Conservation (phyloP, 2,329 filamentous ascomycete genomes). For the Colletotrichum cereale region DNA sequence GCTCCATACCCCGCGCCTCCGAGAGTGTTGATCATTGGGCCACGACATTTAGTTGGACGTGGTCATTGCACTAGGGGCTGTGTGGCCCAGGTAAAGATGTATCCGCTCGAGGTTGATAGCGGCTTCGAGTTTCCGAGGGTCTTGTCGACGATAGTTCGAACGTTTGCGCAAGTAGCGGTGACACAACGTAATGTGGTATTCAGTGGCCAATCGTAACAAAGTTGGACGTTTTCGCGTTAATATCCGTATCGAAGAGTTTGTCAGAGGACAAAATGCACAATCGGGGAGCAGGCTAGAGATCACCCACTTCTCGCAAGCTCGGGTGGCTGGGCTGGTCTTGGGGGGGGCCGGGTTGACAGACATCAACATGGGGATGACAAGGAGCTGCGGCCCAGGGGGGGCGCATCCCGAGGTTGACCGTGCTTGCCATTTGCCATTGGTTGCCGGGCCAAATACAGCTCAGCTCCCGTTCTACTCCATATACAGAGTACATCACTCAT, state of each 20-base stretch:
- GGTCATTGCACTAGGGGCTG: slow-evolving; percentile 38
- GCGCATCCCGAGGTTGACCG: slow-evolving; percentile 39
- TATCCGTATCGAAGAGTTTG: neutral
- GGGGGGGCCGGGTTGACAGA: slow-evolving; percentile 14
- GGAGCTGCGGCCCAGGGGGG: slow-evolving; percentile 32
- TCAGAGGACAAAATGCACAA: slow-evolving; percentile 14
- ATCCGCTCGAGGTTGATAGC: slow-evolving; percentile 4
- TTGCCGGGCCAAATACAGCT: slow-evolving; percentile 39
- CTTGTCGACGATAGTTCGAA: neutral
- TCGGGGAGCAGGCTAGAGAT: slow-evolving; percentile 24
- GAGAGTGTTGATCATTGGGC: slow-evolving; percentile 72
- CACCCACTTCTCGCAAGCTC: slow-evolving; percentile 36
- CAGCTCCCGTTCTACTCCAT: neutral
- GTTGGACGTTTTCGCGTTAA: neutral
- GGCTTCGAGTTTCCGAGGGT: slow-evolving; percentile 7
- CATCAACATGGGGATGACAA: slow-evolving; percentile 38
- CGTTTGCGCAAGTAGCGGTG: neutral
- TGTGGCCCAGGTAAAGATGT: slow-evolving; percentile 19
- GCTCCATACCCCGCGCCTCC: slow-evolving; percentile 72
- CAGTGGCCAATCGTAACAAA: slow-evolving; percentile 1
- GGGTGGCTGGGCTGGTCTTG: slow-evolving; percentile 42
- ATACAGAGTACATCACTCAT: neutral
- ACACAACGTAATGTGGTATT: neutral
- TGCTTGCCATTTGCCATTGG: slow-evolving; percentile 42
- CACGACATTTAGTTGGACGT: slow-evolving; percentile 65